Evolutionary conservation across 192 early-diverging fungal species (phyloP).

Genomic region (Umbelopsis ramanniana): DNA sequence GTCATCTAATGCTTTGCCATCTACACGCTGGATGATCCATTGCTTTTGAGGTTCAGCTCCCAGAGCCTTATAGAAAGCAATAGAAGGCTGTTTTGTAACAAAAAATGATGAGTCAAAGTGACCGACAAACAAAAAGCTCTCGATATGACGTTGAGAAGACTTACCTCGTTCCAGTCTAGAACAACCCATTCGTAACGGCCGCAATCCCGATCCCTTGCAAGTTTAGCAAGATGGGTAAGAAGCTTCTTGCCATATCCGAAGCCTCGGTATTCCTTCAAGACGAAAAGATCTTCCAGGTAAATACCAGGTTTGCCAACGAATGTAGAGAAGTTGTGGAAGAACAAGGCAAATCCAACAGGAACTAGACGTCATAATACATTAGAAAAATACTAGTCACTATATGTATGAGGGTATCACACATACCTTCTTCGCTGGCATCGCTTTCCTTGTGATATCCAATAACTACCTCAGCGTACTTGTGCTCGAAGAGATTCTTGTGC

Average conservation of each 20-base stretch:
- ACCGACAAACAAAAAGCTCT: background rate
- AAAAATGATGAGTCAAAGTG: background rate
- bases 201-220: constrained; percentile 68
- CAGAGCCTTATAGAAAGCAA: constrained; percentile 74
- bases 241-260: constrained; percentile 72
- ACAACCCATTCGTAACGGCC: constrained; percentile 86
- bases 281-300: constrained; percentile 88
- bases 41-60: constrained; percentile 72
- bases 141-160: background rate
- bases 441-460: constrained; percentile 58
- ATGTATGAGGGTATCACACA: background rate
- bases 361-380: constrained; percentile 7
- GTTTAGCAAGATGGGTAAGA: constrained; percentile 67
- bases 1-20: constrained; percentile 57
- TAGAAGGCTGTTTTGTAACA: constrained; percentile 50
- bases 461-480: constrained; percentile 69
- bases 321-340: constrained; percentile 85
- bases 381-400: no score
- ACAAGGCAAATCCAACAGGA: constrained; percentile 82
- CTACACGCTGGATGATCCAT: constrained; percentile 78
- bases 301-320: constrained; percentile 75
- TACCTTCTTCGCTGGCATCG: constrained; percentile 22
- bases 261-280: constrained; percentile 63
- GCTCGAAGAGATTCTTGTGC: constrained; percentile 63
- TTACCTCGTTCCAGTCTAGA: constrained; percentile 78